Evolutionary conservation across 306 rosid genomes (phyloP).

Genomic region (Spatholobus suberectus): DNA sequence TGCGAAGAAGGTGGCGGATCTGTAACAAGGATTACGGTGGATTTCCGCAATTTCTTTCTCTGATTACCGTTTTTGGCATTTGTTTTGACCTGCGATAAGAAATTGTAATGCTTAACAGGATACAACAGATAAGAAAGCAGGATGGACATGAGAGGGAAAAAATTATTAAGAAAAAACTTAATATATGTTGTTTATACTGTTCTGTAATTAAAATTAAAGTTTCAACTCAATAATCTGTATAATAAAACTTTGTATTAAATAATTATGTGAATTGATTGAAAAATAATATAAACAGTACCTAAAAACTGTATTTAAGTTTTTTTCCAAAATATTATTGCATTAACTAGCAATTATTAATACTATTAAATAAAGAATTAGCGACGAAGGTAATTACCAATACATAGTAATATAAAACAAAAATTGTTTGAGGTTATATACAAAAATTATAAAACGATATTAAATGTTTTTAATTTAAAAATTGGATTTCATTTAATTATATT

Average conservation of each 20-base stretch:
- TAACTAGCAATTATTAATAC: not conserved
- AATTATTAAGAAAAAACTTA: no score
- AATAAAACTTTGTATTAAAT: no score
- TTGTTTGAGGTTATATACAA: not conserved
- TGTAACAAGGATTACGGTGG: conserved; percentile 71
- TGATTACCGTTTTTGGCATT: conserved; percentile 63
- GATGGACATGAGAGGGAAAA: not conserved
- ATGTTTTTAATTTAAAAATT: no score
- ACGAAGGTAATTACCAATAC: not conserved
- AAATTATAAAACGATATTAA: not conserved
- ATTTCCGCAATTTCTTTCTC: conserved; percentile 77
- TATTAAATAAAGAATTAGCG: not conserved
- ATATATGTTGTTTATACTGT: no score
- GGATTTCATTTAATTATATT: no score
- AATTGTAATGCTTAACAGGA: not conserved
- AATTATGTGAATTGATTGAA: no score
- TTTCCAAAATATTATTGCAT: not conserved
- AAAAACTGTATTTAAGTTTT: no score
- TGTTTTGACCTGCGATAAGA: conserved; percentile 61
- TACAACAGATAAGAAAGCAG: not conserved
- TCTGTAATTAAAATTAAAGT: no score
- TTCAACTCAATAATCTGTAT: no score
- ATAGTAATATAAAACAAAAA: not conserved
- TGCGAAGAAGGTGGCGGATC: conserved; percentile 53
- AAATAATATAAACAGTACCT: no score